These are phyloP conservation scores for Phytopythium kandeliae DNA, from an alignment of 352 stramenopile genomes.

Conservation along the genomic window DNA sequence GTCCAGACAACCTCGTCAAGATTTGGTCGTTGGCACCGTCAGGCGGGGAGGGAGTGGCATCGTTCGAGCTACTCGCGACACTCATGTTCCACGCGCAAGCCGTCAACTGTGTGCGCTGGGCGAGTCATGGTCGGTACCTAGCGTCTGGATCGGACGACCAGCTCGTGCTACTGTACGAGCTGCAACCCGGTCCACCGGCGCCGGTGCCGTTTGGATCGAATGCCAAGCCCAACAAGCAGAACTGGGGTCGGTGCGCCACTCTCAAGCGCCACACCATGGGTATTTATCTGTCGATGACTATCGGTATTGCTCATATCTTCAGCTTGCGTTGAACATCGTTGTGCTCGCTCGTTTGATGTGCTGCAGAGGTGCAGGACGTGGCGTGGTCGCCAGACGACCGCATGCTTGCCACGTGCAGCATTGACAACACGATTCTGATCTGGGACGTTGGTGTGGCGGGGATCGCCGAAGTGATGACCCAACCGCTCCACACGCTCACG, in stretches of 20 bases:
- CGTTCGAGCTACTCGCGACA: conserved; percentile 78
- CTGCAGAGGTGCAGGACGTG: conserved; percentile 74
- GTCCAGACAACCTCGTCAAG: conserved; percentile 69
- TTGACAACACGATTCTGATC: conserved; percentile 86
- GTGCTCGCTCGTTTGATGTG: neutral
- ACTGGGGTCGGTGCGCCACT: conserved; percentile 75
- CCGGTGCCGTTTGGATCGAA: conserved; percentile 81
- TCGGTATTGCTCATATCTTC: no score
- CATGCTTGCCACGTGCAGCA: conserved; percentile 85
- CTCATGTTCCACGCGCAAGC: conserved; percentile 79
- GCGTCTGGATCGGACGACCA: conserved; percentile 83
- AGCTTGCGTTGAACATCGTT: neutral
- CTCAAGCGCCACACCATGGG: conserved; percentile 85
- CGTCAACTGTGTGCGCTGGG: conserved; percentile 85
- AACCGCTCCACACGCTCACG: conserved; percentile 69
- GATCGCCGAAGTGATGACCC: conserved; percentile 63
- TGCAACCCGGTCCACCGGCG: conserved; percentile 50
- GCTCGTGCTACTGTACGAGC: conserved; percentile 77
- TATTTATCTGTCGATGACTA: conserved; percentile 9
- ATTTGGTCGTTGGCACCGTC: conserved; percentile 60
- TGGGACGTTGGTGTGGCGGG: conserved; percentile 65
- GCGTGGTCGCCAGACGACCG: conserved; percentile 85
- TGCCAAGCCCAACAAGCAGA: conserved; percentile 75
- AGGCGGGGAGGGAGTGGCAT: conserved; percentile 40
- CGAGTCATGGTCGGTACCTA: conserved; percentile 68